Base-by-base conservation (phyloP, 2,329 filamentous ascomycete species). In the Sporothrix protearum region DNA sequence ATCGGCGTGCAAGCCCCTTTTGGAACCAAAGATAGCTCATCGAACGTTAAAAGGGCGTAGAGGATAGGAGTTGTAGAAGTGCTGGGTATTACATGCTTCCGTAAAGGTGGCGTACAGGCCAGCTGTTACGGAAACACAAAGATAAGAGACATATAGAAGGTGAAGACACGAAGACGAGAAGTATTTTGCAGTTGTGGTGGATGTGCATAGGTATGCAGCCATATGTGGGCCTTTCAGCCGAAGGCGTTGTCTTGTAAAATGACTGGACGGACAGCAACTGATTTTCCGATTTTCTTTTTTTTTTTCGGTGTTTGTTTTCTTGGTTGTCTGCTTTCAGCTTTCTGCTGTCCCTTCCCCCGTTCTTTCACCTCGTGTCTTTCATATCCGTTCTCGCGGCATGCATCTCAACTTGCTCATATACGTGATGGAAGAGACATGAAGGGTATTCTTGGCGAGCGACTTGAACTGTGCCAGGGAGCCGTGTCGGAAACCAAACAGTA, bases 21-120 rank as follows among this genome's bases (percentile, higher is more conserved):
- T 55, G 68, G 33, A 19, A 30, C 53, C 68, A 70, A 70, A 70
- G 57, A 70, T 70, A 70, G 68, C 45, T 28, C 16, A 16, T 51
- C 28, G 36, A 51, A 33, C 7, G 25, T n/a, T 25, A 25, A 7
- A 19, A 25, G 25, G 28, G 51, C 2, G 2, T 19, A 49, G 47
- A 61, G 64, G 45, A 51, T 36, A 28, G 36, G n/a, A 12, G 19
- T 30, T 12, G 30, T 30, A n/a, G 19, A 12, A 51, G 9, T 14
- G 33, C 57, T 63, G 33, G 45, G 59, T 45, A 45, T 19, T 8
- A 64, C 59, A 45, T 64, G 14, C 59, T 16, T 45, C 36, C 36
- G 14, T 3, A 25, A 36, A 64, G 45, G 28, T 28, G 36, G 59
- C 9, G 59, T 64, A 64, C 36, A 64, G 22, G 59, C 59, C 57